Evolutionary conservation across 306 rosid species (phyloP), one percentile per base, ranked within the genome.

Genomic region (Acacia melanoxylon): DNA sequence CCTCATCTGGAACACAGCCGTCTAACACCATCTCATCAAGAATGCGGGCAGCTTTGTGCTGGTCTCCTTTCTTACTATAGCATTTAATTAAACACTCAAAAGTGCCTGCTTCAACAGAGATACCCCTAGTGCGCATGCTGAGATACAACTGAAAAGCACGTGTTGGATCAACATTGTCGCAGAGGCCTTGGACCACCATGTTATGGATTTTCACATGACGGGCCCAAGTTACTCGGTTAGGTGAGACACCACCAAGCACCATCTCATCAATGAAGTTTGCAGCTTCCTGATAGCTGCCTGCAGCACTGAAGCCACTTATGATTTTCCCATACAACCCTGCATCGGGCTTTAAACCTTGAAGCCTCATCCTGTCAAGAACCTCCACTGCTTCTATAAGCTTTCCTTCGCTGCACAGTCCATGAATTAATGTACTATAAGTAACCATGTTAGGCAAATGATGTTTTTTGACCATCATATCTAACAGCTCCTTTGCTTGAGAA

Each of bases 241-340:
- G 98, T 8, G 85, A 83, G 85, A 88, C 80, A 51, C 97, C 88
- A 4, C 91, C 83, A 74, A 93, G 93, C 73, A 87, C 85, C 98
- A 95, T 95, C 87, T 95, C 98, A 85, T 95, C 98, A 78, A 95
- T 82, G 83, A 91, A 87, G 90, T 95, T 90, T 74, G 97, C 97
- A 73, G 98, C 98, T 86, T 91, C 92, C 74, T 86, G 90, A 70
- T 84, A 91, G 86, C 84, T 93, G 75, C 78, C 24, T 29, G 76
- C 70, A 77, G 86, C 91, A 82, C 97, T 93, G 75, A 90, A 84
- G 75, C 97, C 87, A 61, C 48, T 85, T 65, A 91, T 90, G 78
- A 95, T 82, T 86, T 87, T 95, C 85, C 93, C 93, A 70, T 90
- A 93, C 77, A 89, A 63, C 74, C 94, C 98, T 31, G 94, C 97